Conservation (phyloP, 2,329 filamentous ascomycete species). For the Verticillium isaacii region DNA sequence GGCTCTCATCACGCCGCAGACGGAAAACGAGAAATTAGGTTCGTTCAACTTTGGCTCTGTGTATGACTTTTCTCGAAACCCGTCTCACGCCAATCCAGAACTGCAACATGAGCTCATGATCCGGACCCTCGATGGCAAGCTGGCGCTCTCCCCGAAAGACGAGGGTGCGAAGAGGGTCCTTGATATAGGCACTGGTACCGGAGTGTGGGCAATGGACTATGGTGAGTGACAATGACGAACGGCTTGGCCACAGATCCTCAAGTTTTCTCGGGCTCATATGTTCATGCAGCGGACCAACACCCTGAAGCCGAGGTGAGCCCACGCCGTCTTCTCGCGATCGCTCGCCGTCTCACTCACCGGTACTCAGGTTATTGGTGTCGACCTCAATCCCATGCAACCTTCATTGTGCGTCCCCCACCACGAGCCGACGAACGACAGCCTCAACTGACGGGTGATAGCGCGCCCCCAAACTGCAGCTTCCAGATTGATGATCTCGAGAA, state of each 20-base stretch:
- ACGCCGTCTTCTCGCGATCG: too few species aligned
- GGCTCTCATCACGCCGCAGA: neutral
- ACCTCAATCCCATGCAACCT: conserved; percentile 53
- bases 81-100: conserved; percentile 14
- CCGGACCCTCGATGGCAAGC: conserved; percentile 23
- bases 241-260: neutral
- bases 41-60: neutral
- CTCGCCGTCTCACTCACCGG: too few species aligned
- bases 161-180: conserved; percentile 13
- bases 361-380: conserved; percentile 38
- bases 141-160: conserved; percentile 21
- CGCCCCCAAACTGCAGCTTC: conserved; percentile 28
- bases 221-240: conserved; percentile 6
- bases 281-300: conserved; percentile 25
- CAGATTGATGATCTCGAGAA: conserved; percentile 30
- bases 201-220: conserved; percentile 20
- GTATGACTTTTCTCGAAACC: neutral
- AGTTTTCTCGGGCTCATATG: neutral
- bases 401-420: neutral
- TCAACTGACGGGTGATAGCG: conserved; percentile 6
- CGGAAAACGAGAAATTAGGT: neutral
- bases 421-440: neutral
- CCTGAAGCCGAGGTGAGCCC: conserved; percentile 27
- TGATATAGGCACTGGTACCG: conserved; percentile 19
- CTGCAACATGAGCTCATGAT: conserved; percentile 29